Evolutionary conservation across 2,329 filamentous ascomycete species (phyloP), one percentile per base, ranked within the genome.

Genomic region (Aspergillus spinulosporus): DNA sequence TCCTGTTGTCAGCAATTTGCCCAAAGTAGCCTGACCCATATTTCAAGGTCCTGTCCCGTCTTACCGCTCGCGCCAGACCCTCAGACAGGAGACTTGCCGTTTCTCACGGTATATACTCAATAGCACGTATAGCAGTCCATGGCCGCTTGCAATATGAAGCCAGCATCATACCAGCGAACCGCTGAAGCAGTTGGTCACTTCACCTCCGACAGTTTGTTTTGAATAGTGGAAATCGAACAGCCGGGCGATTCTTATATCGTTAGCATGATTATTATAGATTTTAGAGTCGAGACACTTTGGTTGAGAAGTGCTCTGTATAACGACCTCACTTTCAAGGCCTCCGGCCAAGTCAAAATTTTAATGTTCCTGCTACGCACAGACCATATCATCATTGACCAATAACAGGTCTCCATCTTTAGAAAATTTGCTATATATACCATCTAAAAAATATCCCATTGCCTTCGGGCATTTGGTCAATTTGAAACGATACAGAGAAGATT

Each of bases 401-500:
- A 32, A 59, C 1, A 37, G 2, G 21, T 21, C 9, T 29, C 1
- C 11, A 28, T 32, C 29, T 7, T 31, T 46, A 3, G 11, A 11
- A 3, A 4, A 2, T 5, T 12, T 56, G 36, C 54, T 39, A 61
- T 70, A 70, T 68, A 68, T 61, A 63, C 60, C 49, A 21, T 21
- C 21, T 21, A 52, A 60, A 66, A 15, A 42, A 21, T 21, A 21
- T 21, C 21, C 21, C 21, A 21, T 43, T 68, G 72, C 75, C 74
- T 78, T 75, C 70, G 74, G 76, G 73, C 77, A 82, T 82, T 81
- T 83, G 80, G 82, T 84, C 81, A 84, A 82, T 81, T 84, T 83
- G 81, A 82, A 84, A 83, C 81, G 80, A 84, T 84, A 85, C 82
- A 87, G 84, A 87, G 84, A 87, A 87, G 83, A 87, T 87, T 88